phyloP scores from a whole-genome alignment of 352 stramenopile species.

The Phytophthora pini region DNA sequence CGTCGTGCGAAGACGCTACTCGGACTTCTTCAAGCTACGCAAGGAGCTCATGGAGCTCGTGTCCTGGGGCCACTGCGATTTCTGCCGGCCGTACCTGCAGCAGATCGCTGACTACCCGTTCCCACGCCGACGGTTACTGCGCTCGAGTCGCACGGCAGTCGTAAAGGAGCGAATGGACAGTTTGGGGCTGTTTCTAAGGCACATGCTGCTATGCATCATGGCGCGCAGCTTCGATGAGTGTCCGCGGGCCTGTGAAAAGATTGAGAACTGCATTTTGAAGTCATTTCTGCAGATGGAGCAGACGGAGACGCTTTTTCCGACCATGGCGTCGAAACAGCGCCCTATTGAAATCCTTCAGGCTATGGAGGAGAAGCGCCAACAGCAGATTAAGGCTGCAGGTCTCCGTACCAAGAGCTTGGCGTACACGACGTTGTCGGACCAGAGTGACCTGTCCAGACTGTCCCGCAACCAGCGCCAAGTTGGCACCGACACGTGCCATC shows the following conservation, averaged over 20 bases:
- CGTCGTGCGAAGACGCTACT: constrained; percentile 82
- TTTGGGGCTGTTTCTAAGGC: constrained; percentile 75
- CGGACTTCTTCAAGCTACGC: constrained; percentile 85
- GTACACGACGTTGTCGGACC: constrained; percentile 50
- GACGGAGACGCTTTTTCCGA: constrained; percentile 56
- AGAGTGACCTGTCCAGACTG: constrained; percentile 43
- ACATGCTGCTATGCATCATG: constrained; percentile 80
- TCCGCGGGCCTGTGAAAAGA: constrained; percentile 64
- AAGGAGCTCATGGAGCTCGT: constrained; percentile 87
- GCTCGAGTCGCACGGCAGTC: constrained; percentile 67
- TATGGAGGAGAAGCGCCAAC: constrained; percentile 75
- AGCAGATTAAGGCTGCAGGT: constrained; percentile 68
- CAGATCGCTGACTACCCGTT: constrained; percentile 85
- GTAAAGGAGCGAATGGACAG: constrained; percentile 90
- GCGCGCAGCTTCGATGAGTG: constrained; percentile 76
- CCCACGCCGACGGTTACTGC: constrained; percentile 73
- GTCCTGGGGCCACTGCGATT: constrained; percentile 76
- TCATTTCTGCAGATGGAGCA: constrained; percentile 84
- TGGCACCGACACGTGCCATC: constrained; percentile 73
- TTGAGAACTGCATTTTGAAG: constrained; percentile 76
- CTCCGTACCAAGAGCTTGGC: constrained; percentile 62
- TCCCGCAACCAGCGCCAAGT: constrained; percentile 53
- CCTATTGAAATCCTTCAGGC: constrained; percentile 69
- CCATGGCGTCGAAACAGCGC: constrained; percentile 57
- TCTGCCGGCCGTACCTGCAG: constrained; percentile 67